Percentiles rank a stretch among this genome's conserved stretches.
phyloP scores from a whole-genome alignment of 176 grass and related monocot species.

The Oryza longistaminata region DNA sequence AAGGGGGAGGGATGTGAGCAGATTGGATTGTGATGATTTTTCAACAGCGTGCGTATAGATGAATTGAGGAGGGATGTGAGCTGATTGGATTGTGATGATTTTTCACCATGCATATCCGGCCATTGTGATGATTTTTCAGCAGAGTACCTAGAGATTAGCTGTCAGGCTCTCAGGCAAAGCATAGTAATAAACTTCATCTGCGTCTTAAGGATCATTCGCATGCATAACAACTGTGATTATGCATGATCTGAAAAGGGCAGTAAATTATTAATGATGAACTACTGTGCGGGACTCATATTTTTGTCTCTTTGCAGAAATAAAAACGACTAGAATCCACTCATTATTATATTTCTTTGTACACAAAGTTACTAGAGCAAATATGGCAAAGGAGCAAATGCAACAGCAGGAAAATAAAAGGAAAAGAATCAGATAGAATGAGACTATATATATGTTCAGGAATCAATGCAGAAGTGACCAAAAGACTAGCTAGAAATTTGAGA shows the following conservation, averaged over 20 bases:
- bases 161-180: background rate
- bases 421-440: too few relatives aligned
- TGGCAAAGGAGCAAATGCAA: background rate
- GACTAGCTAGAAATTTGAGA: too few relatives aligned
- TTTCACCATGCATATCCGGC: background rate
- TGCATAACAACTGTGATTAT: background rate
- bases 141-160: background rate
- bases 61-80: too few relatives aligned
- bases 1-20: conserved; percentile 29
- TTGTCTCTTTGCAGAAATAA: background rate
- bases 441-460: too few relatives aligned
- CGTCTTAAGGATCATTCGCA: background rate
- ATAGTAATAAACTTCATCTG: background rate
- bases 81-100: too few relatives aligned
- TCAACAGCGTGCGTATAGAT: too few relatives aligned
- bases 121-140: conserved; percentile 11
- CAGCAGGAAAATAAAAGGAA: too few relatives aligned
- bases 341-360: conserved; percentile 8
- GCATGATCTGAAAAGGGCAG: background rate
- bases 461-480: too few relatives aligned
- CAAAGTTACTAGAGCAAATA: conserved; percentile 6
- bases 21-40: background rate
- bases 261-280: background rate
- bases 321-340: background rate
- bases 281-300: background rate